Evolutionary conservation across 2,329 filamentous ascomycete species (phyloP).

Genomic region (Botrytis fragariae): DNA sequence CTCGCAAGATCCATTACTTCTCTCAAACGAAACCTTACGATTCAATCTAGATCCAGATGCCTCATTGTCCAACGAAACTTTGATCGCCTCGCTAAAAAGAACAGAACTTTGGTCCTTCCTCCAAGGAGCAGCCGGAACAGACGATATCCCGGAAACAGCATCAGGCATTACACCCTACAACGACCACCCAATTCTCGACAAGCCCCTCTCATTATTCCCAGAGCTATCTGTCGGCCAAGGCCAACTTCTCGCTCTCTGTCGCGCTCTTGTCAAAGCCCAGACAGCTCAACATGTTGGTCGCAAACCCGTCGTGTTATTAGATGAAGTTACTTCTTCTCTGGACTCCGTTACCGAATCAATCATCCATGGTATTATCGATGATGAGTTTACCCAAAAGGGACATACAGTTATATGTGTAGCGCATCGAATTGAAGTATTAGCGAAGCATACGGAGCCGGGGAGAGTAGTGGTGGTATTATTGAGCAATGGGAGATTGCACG

Average conservation of each 20-base stretch:
- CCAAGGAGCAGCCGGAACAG: neutral
- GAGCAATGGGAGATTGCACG: neutral
- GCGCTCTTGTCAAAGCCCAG: constrained; percentile 2
- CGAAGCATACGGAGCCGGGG: neutral
- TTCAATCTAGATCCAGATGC: constrained; percentile 9
- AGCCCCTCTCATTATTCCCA: neutral
- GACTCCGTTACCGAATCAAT: neutral
- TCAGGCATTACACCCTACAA: neutral
- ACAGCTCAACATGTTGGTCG: neutral
- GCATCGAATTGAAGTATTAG: neutral
- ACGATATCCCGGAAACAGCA: neutral
- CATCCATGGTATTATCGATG: neutral
- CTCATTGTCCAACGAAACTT: neutral
- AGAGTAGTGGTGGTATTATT: neutral
- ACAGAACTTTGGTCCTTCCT: constrained; percentile 4
- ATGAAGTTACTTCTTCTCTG: constrained; percentile 10
- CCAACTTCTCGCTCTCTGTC: constrained; percentile 6
- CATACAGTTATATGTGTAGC: constrained; percentile 4
- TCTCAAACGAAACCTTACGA: constrained; percentile 8
- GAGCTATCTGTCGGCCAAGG: constrained; percentile 1
- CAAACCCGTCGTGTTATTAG: neutral
- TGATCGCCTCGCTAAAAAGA: neutral
- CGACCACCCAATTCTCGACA: constrained; percentile 1
- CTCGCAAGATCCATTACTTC: constrained; percentile 10
- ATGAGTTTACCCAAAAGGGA: neutral